These are phyloP conservation scores for Aspergillus felis DNA, from an alignment of 2,329 filamentous ascomycete species.

Conservation along the genomic window DNA sequence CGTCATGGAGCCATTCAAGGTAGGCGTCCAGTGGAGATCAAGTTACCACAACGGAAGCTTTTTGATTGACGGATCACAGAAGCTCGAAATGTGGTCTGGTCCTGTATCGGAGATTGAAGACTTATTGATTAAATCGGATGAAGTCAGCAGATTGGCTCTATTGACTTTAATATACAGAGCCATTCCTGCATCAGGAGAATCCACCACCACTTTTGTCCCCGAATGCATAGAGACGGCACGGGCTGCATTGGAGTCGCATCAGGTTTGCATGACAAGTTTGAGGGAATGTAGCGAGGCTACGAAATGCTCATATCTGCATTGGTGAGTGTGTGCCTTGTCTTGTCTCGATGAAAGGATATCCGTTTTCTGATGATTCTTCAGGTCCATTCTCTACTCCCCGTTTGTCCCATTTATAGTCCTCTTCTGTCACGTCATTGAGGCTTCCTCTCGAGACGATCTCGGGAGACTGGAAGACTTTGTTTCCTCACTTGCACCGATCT, in stretches of 20 bases:
- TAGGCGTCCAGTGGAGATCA: conserved; percentile 4
- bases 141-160: conserved; percentile 34
- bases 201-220: conserved; percentile 28
- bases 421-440: conserved; percentile 50
- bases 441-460: conserved; percentile 51
- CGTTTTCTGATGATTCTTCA: conserved; percentile 6
- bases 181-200: conserved; percentile 29
- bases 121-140: conserved; percentile 28
- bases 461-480: conserved; percentile 55
- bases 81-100: conserved; percentile 8
- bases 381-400: conserved; percentile 41
- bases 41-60: not conserved
- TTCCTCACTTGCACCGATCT: conserved; percentile 50
- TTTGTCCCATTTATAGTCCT: conserved; percentile 50
- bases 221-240: conserved; percentile 38
- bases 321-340: conserved; percentile 19
- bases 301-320: conserved; percentile 35
- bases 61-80: not conserved
- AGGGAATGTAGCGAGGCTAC: conserved; percentile 23
- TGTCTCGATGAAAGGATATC: not conserved
- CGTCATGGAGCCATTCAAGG: conserved; percentile 29
- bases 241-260: conserved; percentile 31
- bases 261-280: conserved; percentile 24
- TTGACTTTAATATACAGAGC: conserved; percentile 40
- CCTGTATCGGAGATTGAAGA: conserved; percentile 23